Evolutionary conservation across 371 early-diverging fungal species (phyloP).

Genomic region (Syncephalastrum monosporum): DNA sequence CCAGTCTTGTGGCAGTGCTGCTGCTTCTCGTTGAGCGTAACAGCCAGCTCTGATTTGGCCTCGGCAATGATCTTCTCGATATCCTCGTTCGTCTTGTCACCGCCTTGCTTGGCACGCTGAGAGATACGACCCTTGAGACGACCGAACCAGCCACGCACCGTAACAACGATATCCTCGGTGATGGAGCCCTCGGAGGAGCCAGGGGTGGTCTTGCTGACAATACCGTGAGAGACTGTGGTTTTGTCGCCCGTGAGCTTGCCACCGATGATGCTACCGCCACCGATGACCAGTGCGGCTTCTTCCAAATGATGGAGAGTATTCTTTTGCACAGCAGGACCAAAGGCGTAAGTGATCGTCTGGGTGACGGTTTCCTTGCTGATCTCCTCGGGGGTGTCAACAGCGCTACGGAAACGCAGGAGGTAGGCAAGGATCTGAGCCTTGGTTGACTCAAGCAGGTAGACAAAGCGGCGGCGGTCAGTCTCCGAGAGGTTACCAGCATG

Average conservation of each 20-base stretch:
- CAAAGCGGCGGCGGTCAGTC: conserved; percentile 27
- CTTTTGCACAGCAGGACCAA: conserved; percentile 17
- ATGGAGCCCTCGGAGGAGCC: background rate
- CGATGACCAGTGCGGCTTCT: conserved; percentile 9
- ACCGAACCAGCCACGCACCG: conserved; percentile 20
- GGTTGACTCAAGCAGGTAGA: conserved; percentile 21
- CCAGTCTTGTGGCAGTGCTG: conserved; percentile 14
- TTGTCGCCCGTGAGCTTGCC: too few species aligned
- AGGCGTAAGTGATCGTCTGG: conserved; percentile 15
- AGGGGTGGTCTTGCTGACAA: too few species aligned
- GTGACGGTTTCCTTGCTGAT: conserved; percentile 11
- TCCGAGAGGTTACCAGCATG: conserved; percentile 12
- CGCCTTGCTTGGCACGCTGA: conserved; percentile 32
- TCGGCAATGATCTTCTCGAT: conserved; percentile 27
- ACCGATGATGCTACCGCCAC: background rate
- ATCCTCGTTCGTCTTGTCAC: conserved; percentile 25
- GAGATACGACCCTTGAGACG: conserved; percentile 18
- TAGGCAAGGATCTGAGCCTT: conserved; percentile 21
- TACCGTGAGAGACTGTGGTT: too few species aligned
- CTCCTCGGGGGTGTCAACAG: conserved; percentile 10
- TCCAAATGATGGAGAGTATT: conserved; percentile 17
- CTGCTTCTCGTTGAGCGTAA: conserved; percentile 18
- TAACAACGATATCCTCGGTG: background rate
- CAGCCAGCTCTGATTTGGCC: conserved; percentile 1
- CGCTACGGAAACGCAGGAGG: conserved; percentile 9